These are phyloP conservation scores for Fragilariopsis cylindrus DNA, from an alignment of 108 stramenopile genomes.

Conservation along the genomic window DNA sequence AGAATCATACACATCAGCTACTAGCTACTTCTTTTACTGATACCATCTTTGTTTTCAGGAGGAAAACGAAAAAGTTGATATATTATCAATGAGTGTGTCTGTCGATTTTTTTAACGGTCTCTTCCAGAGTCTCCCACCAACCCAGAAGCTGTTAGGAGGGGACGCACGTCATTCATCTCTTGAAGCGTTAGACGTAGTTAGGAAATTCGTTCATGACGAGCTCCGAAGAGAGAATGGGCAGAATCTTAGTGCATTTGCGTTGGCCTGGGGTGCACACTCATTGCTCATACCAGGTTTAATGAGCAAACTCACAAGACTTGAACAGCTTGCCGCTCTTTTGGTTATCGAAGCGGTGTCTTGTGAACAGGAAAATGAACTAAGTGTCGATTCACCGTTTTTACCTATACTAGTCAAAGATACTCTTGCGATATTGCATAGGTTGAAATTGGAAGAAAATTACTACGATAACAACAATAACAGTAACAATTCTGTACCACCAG, in stretches of 20 bases:
- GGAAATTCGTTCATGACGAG: slow-evolving; percentile 9
- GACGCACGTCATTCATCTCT: background rate
- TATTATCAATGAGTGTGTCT: no score
- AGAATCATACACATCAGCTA: no score
- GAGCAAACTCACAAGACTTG: slow-evolving; percentile 13
- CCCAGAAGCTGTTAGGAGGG: background rate
- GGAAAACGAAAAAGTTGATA: no score
- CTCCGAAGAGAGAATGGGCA: slow-evolving; percentile 13
- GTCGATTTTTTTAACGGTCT: slow-evolving; percentile 21
- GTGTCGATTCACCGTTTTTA: slow-evolving; percentile 44
- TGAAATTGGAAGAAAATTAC: slow-evolving; percentile 7
- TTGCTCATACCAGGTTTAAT: slow-evolving; percentile 4
- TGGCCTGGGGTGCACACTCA: slow-evolving; percentile 35
- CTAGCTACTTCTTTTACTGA: no score
- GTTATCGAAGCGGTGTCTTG: slow-evolving; percentile 41
- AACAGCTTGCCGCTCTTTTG: slow-evolving; percentile 38
- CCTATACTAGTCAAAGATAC: slow-evolving; percentile 41
- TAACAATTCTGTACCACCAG: background rate
- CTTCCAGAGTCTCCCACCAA: slow-evolving; percentile 18
- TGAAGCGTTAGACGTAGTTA: slow-evolving; percentile 8
- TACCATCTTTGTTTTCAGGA: no score
- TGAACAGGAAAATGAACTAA: background rate
- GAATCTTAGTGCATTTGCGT: slow-evolving; percentile 16
- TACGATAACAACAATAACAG: background rate
- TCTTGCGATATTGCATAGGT: slow-evolving; percentile 26